Percentiles rank a stretch among this genome's conserved stretches.
Evolutionary conservation across 352 stramenopile genomes (phyloP).

Genomic region (Pythium brassicae): DNA sequence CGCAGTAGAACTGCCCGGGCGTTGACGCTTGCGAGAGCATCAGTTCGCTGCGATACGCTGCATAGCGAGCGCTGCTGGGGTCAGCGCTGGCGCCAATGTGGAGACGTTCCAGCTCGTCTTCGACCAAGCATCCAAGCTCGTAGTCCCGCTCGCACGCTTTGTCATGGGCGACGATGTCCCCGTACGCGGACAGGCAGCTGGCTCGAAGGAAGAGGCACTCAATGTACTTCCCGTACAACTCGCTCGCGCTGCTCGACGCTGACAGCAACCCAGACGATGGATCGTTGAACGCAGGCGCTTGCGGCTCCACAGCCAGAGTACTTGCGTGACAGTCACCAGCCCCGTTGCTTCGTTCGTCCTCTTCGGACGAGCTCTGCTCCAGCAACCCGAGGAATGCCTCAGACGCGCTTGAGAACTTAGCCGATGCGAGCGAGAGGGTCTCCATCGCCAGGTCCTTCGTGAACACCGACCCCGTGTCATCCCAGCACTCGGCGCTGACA

Average conservation of each 20-base stretch:
- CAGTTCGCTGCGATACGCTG: constrained; percentile 3
- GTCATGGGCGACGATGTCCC: constrained; percentile 45
- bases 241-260: constrained; percentile 3
- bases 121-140: constrained; percentile 40
- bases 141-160: constrained; percentile 35
- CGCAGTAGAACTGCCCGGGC: constrained; percentile 49
- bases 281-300: not conserved
- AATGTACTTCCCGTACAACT: constrained; percentile 37
- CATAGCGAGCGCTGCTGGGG: not conserved
- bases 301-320: not conserved
- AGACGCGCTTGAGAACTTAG: constrained; percentile 44
- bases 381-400: constrained; percentile 12
- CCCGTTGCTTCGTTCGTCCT: not conserved
- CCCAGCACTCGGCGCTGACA: constrained; percentile 30
- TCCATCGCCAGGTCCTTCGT: constrained; percentile 50
- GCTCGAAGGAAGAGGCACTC: constrained; percentile 42
- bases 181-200: constrained; percentile 46
- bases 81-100: not conserved
- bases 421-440: constrained; percentile 52
- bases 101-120: constrained; percentile 29
- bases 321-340: constrained; percentile 8
- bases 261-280: too few species aligned
- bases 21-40: constrained; percentile 38
- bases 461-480: constrained; percentile 26
- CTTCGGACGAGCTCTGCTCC: not conserved